Base-by-base conservation (phyloP, 306 rosid species). In the Rosa chinensis region DNA sequence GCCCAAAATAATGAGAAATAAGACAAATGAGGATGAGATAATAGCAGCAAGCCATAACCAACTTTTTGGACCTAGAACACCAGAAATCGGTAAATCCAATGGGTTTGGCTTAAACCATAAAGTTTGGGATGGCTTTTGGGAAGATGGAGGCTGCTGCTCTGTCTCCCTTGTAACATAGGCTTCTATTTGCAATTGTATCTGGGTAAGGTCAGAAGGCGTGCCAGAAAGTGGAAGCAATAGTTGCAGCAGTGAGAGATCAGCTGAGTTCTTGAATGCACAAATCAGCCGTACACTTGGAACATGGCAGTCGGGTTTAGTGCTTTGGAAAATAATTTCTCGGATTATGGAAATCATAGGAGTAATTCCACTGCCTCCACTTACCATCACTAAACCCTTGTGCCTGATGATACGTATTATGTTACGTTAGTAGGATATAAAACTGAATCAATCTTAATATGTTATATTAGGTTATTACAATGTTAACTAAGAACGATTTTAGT, bases 361-460 rank as follows among this genome's bases (percentile, higher is more conserved):
- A 12, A 91, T 80, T 18, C 98, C 96, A 74, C 89, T 88, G 28
- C 97, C 96, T 68, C 96, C 92, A 28, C 90, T 72, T 14, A 90
- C 69, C 89, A 90, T 64, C 49, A 88, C 77, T 42, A 90, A 53
- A 14, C 48, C 74, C 49, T 88, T 86, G 42, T 85, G 90, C 74
- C 91, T 86, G 71, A 37, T 53, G 23, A n/a, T n/a, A 59, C 9
- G 23, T 7, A 20, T 2, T 6, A 62, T 62, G 8, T 28, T 28
- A 32, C 32, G 69, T 32, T 28, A 14, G 25, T 9, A 21, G 66
- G 10, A 7, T 59, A 23, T 21, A 23, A 21, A 10, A 0, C 23
- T 59, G 66, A 23, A 56, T n/a, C 28, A n/a, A 6, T 6, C 23
- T 13, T 52, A 5, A 0, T 16, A 2, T 40, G 44, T 40, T 40